Evolutionary conservation across 352 stramenopile genomes (phyloP).

Genomic region (Phytophthora pisi): DNA sequence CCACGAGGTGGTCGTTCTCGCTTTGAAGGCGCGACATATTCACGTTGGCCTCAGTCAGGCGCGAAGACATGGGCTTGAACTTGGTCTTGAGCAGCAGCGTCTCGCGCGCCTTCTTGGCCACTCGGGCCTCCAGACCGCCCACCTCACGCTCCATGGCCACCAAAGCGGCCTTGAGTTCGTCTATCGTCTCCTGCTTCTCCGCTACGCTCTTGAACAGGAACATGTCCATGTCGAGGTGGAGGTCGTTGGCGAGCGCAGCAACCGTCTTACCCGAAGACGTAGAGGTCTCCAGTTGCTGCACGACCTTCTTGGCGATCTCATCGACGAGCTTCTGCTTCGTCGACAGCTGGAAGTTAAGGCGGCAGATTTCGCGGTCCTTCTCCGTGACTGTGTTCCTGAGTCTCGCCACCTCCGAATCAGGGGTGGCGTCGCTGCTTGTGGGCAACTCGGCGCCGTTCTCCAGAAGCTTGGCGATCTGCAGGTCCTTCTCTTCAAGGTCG

Average conservation of each 20-base stretch:
- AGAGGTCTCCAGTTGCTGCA: constrained; percentile 53
- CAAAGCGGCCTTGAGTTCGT: constrained; percentile 71
- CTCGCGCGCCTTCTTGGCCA: constrained; percentile 61
- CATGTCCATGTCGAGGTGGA: constrained; percentile 71
- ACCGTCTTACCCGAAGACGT: constrained; percentile 25
- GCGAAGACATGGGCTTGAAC: constrained; percentile 53
- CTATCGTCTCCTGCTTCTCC: constrained; percentile 66
- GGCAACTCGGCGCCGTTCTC: constrained; percentile 42
- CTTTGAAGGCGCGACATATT: constrained; percentile 57
- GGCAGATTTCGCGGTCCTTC: constrained; percentile 85
- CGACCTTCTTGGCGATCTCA: constrained; percentile 70
- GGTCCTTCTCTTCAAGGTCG: constrained; percentile 50
- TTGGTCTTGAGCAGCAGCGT: constrained; percentile 67
- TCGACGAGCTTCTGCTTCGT: constrained; percentile 84
- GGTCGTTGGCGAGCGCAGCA: constrained; percentile 24
- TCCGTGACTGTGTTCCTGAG: constrained; percentile 61
- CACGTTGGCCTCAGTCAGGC: constrained; percentile 52
- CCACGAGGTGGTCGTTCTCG: constrained; percentile 59
- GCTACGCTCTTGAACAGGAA: constrained; percentile 78
- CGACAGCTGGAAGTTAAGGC: constrained; percentile 78
- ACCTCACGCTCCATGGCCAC: constrained; percentile 76
- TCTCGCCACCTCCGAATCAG: constrained; percentile 48
- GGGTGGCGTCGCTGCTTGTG: constrained; percentile 32
- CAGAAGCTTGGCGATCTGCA: constrained; percentile 50
- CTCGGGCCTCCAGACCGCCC: constrained; percentile 52